Conservation (phyloP, 2,329 filamentous ascomycete species). For the Plenodomus lindquistii region DNA sequence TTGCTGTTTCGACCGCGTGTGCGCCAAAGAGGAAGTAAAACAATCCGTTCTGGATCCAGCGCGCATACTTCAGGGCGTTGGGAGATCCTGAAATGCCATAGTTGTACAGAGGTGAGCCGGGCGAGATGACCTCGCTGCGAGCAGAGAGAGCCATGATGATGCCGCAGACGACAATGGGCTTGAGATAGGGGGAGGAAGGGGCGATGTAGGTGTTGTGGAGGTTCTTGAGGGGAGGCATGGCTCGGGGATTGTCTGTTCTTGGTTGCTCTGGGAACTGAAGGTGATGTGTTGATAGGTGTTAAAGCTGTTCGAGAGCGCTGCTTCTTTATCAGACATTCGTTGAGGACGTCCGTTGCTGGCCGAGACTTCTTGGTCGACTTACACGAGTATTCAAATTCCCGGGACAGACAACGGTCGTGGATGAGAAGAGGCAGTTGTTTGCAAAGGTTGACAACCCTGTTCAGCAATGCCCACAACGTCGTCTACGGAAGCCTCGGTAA, state of each 20-base stretch:
- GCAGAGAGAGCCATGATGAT: constrained; percentile 30
- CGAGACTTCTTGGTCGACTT: too few relatives aligned
- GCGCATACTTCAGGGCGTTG: constrained; percentile 14
- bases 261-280: background rate
- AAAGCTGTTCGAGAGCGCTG: background rate
- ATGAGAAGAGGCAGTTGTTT: too few relatives aligned
- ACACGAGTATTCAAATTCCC: too few relatives aligned
- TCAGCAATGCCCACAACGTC: background rate
- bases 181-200: constrained; percentile 17
- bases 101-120: constrained; percentile 23
- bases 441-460: background rate
- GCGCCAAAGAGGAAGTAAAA: constrained; percentile 30
- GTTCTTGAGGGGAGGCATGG: constrained; percentile 16
- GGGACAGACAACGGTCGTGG: too few relatives aligned
- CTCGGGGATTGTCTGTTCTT: background rate
- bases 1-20: constrained; percentile 24
- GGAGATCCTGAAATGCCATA: constrained; percentile 12
- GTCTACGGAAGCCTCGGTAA: background rate
- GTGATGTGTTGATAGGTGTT: background rate
- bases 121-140: constrained; percentile 11
- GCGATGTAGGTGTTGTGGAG: constrained; percentile 23
- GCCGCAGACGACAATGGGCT: constrained; percentile 25
- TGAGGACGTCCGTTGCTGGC: too few relatives aligned
- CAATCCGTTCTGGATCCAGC: constrained; percentile 24
- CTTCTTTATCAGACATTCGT: too few relatives aligned